These are phyloP conservation scores for Obelidium mucronatum DNA, from an alignment of 192 early-diverging fungal species.

Conservation along the genomic window DNA sequence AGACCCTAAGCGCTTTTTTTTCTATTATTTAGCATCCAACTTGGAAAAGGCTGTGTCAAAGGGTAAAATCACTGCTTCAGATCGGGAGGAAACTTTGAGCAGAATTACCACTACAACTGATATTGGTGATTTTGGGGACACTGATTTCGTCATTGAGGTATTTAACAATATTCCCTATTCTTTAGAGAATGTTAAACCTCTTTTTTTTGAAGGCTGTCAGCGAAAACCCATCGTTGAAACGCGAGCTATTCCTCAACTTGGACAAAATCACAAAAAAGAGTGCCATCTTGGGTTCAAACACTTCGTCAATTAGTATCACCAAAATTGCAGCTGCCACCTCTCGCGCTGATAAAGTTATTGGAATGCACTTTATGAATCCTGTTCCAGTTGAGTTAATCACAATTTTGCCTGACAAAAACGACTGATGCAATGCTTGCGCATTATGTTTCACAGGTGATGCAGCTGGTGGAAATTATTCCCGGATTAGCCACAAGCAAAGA, in stretches of 20 bases:
- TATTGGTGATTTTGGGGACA: conserved; percentile 67
- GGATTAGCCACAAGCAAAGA: conserved; percentile 81
- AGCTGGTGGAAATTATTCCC: conserved; percentile 95
- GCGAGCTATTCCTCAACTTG: conserved; percentile 79
- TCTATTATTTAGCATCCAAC: conserved; percentile 68
- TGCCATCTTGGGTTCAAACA: conserved; percentile 94
- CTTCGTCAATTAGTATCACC: conserved; percentile 96
- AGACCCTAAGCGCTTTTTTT: neutral
- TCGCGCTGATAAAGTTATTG: conserved; percentile 85
- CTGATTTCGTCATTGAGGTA: conserved; percentile 91
- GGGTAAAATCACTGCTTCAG: conserved; percentile 83
- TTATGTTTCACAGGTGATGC: conserved; percentile 85
- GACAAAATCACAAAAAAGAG: conserved; percentile 67
- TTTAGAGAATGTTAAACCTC: neutral
- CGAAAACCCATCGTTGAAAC: conserved; percentile 87
- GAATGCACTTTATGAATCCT: conserved; percentile 99
- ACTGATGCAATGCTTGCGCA: conserved; percentile 35
- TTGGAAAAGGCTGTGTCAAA: conserved; percentile 91
- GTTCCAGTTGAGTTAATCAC: conserved; percentile 75
- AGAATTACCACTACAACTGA: conserved; percentile 69
- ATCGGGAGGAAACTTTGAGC: conserved; percentile 64
- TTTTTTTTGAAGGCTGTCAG: conserved; percentile 72
- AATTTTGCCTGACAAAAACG: neutral
- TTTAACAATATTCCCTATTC: neutral
- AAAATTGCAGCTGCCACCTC: conserved; percentile 94